Evolutionary conservation across 176 grass and related monocot genomes (phyloP).

Genomic region (Saccharum spontaneum): DNA sequence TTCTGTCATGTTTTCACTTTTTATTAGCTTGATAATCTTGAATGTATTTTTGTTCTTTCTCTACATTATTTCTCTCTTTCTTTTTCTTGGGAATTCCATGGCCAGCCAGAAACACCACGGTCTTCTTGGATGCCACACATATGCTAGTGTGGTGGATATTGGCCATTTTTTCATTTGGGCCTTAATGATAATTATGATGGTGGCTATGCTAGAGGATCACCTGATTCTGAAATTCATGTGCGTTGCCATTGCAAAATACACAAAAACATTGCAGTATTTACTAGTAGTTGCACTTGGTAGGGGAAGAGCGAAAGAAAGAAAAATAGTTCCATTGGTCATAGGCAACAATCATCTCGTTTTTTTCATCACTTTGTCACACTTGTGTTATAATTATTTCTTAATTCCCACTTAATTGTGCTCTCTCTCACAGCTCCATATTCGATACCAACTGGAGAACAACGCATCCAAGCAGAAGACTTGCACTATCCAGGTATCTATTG

Average conservation of each 20-base stretch:
- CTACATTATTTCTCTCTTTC: background rate
- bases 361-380: background rate
- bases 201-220: background rate
- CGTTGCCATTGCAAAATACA: background rate
- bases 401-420: background rate
- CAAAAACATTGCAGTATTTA: background rate
- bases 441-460: conserved; percentile 69
- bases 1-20: background rate
- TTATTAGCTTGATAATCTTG: conserved; percentile 21
- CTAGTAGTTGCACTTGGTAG: conserved; percentile 1
- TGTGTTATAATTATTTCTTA: background rate
- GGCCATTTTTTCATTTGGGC: conserved; percentile 7
- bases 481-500: conserved; percentile 56
- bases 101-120: background rate
- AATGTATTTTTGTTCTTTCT: background rate
- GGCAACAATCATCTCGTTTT: background rate
- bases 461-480: conserved; percentile 49
- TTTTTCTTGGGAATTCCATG: background rate
- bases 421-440: conserved; percentile 63
- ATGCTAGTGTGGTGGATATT: conserved; percentile 4
- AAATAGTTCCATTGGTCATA: background rate
- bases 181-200: conserved; percentile 13
- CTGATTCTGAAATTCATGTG: background rate
- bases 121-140: background rate
- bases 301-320: background rate